phyloP scores from a whole-genome alignment of 73 alveolate species.

The Paramecium primaurelia region DNA sequence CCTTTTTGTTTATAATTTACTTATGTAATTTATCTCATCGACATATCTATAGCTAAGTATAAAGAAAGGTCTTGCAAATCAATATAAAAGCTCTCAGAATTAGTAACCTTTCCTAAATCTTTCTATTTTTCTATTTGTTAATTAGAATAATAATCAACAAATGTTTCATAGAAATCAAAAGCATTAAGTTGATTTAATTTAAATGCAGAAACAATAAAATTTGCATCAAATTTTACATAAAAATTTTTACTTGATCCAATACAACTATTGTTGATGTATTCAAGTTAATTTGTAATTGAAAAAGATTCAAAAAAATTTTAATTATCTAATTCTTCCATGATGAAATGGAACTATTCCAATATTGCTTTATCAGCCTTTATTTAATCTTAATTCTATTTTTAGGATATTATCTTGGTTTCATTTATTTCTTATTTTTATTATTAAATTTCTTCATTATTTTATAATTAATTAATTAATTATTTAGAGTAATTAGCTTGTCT shows the following conservation, averaged over 20 bases:
- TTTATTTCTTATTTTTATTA: not conserved
- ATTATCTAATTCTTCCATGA: not conserved
- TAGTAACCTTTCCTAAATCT: not conserved
- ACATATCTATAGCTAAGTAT: not conserved
- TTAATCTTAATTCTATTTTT: too few relatives aligned
- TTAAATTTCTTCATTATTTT: too few relatives aligned
- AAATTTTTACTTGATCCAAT: not conserved
- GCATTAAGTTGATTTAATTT: not conserved
- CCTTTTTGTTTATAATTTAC: not conserved
- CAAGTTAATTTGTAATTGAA: not conserved
- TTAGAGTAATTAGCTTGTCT: not conserved
- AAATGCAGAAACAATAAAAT: not conserved
- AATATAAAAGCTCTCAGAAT: not conserved
- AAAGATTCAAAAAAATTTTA: not conserved
- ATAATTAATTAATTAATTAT: not conserved
- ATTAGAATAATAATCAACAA: not conserved
- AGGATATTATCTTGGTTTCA: too few relatives aligned
- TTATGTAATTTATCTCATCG: not conserved
- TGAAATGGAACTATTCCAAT: not conserved
- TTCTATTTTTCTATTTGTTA: not conserved
- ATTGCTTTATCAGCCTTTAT: not conserved
- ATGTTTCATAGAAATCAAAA: not conserved
- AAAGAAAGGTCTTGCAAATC: not conserved
- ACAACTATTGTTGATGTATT: not conserved
- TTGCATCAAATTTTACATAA: not conserved